A percentile compares a stretch with the other conserved stretches of the same genome.
Evolutionary conservation across 208 protist species (phyloP).

Genomic region (Novymonas esmeraldas): DNA sequence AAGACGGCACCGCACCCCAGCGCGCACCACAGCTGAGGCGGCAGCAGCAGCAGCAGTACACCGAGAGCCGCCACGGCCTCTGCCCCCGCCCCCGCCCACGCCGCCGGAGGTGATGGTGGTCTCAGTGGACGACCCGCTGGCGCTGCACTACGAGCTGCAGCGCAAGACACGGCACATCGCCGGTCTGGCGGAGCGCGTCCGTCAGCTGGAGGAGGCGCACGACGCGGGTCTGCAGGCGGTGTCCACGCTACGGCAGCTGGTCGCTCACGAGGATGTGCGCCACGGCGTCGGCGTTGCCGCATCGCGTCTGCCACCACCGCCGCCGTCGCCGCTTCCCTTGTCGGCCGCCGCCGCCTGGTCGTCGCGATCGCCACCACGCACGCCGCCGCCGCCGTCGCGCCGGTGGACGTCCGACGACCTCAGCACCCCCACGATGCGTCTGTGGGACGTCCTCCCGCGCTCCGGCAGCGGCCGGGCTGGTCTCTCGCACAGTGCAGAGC

Average conservation of each 20-base stretch:
- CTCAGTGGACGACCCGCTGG: slow-evolving; percentile 37
- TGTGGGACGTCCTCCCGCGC: not conserved
- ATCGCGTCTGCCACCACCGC: not conserved
- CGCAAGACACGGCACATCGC: slow-evolving; percentile 37
- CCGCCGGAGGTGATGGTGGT: slow-evolving; percentile 22
- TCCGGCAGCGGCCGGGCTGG: not conserved
- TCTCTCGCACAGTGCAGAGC: not conserved
- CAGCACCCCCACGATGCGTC: not conserved
- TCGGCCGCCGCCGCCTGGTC: not conserved
- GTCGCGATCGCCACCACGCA: slow-evolving; percentile 3
- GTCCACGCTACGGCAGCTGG: slow-evolving; percentile 28
- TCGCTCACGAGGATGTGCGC: slow-evolving; percentile 43
- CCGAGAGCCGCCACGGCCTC: too few relatives aligned
- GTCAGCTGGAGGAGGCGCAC: slow-evolving; percentile 32
- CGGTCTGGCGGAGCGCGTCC: slow-evolving; percentile 39
- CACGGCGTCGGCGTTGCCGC: not conserved
- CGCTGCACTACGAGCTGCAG: slow-evolving; percentile 38
- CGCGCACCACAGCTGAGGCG: not conserved
- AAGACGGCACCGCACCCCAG: too few relatives aligned
- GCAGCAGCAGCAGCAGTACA: too few relatives aligned
- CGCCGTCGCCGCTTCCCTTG: not conserved
- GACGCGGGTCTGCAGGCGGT: slow-evolving; percentile 36
- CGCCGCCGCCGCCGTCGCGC: not conserved
- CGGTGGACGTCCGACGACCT: not conserved
- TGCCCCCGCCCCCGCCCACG: not conserved